Conservation (phyloP, 2,329 filamentous ascomycete genomes). For the Talaromyces funiculosus region DNA sequence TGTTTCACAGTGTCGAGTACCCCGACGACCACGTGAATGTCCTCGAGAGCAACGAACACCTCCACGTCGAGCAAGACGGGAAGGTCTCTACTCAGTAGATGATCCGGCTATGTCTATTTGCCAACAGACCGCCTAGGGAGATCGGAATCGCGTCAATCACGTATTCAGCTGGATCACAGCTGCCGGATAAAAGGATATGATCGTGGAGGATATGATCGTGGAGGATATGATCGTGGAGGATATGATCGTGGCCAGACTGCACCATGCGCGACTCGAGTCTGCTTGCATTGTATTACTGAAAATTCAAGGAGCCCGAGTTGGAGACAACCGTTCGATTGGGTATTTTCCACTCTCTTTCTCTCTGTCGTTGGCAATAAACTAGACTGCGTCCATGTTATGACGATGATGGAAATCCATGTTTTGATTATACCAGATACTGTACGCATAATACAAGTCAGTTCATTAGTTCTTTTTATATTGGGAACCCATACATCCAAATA, state of each 20-base stretch:
- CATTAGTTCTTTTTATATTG: not conserved
- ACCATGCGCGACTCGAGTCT: not conserved
- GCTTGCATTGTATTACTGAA: not conserved
- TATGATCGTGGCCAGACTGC: too few species aligned
- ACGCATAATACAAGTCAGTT: constrained; percentile 6
- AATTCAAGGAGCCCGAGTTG: not conserved
- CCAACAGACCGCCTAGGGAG: not conserved
- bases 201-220: too few species aligned
- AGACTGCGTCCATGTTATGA: not conserved
- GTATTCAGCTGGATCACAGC: not conserved
- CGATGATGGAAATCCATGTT: constrained; percentile 8
- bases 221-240: too few species aligned
- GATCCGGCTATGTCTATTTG: not conserved
- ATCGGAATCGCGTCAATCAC: not conserved
- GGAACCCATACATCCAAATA: too few species aligned
- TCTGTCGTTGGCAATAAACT: not conserved
- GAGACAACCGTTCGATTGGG: not conserved
- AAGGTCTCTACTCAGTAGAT: constrained; percentile 44
- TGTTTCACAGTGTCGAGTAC: constrained; percentile 56
- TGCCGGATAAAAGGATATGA: not conserved
- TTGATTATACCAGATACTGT: constrained; percentile 12
- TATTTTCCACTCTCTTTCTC: not conserved
- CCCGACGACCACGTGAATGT: constrained; percentile 60
- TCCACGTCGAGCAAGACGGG: constrained; percentile 73
- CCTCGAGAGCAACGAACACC: constrained; percentile 62